These are phyloP conservation scores for Paratrypanosoma confusum DNA, from an alignment of 208 protist genomes.

Conservation along the genomic window DNA sequence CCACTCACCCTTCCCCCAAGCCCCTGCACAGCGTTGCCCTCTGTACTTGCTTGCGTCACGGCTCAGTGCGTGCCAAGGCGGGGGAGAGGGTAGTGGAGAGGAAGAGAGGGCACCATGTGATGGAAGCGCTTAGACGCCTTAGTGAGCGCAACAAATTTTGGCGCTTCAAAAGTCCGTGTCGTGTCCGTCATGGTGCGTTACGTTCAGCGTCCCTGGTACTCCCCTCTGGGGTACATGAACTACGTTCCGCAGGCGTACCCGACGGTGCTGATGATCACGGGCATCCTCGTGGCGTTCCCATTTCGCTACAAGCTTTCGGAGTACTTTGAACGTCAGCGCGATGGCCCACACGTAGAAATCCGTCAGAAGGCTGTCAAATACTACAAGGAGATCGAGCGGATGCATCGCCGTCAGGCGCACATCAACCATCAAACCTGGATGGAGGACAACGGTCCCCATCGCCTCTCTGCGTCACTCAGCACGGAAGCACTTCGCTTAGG, in stretches of 20 bases:
- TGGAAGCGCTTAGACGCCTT: too few relatives aligned
- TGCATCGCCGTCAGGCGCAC: slow-evolving; percentile 75
- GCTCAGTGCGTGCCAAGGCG: too few relatives aligned
- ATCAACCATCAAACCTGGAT: slow-evolving; percentile 61
- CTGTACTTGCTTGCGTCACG: too few relatives aligned
- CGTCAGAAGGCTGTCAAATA: slow-evolving; percentile 69
- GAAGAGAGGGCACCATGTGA: too few relatives aligned
- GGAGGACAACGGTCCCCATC: slow-evolving; percentile 55
- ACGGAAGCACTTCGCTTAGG: slow-evolving; percentile 44
- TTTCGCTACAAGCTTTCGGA: slow-evolving; percentile 73
- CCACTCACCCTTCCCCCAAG: too few relatives aligned
- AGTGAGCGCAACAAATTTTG: too few relatives aligned
- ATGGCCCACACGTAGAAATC: slow-evolving; percentile 60
- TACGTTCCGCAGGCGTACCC: slow-evolving; percentile 47
- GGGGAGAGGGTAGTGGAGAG: too few relatives aligned
- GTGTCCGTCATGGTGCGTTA: slow-evolving; percentile 88
- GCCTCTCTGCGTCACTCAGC: slow-evolving; percentile 30
- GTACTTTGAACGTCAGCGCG: slow-evolving; percentile 78
- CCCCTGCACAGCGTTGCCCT: too few relatives aligned
- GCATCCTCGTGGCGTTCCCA: slow-evolving; percentile 31
- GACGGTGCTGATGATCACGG: slow-evolving; percentile 23
- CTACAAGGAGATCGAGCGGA: slow-evolving; percentile 81
- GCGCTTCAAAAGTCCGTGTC: too few relatives aligned
- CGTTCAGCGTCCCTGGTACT: slow-evolving; percentile 73
- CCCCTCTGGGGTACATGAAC: slow-evolving; percentile 77